Percentiles rank a stretch among this genome's conserved stretches.
These are phyloP conservation scores for Astrephomene gubernaculifera DNA, from an alignment of 139 green algal genomes.

Conservation along the genomic window DNA sequence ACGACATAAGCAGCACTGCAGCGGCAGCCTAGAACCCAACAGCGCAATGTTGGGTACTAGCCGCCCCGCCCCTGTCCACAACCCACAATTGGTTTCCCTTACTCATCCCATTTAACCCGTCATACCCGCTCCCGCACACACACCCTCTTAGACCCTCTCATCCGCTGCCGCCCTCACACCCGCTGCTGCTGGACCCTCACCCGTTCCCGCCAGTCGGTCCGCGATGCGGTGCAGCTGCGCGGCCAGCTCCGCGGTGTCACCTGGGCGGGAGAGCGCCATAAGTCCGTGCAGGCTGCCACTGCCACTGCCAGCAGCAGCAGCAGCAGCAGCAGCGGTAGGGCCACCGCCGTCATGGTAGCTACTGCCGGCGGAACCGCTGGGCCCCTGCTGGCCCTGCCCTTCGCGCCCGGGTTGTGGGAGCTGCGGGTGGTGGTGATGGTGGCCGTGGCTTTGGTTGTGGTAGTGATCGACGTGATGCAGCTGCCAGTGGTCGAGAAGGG, in stretches of 20 bases:
- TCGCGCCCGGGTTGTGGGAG: background rate
- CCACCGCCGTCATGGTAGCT: background rate
- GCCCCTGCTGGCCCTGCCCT: too few species aligned
- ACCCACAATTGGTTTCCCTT: too few species aligned
- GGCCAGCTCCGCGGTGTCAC: background rate
- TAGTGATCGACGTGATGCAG: background rate
- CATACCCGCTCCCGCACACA: too few species aligned
- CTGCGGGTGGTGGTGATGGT: background rate
- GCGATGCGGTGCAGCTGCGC: constrained; percentile 28
- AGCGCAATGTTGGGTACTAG: too few species aligned
- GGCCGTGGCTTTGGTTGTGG: background rate
- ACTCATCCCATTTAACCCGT: too few species aligned
- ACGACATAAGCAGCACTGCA: too few species aligned
- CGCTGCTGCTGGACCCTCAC: too few species aligned
- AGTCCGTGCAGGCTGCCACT: background rate
- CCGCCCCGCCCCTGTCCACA: too few species aligned
- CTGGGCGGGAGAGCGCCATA: background rate
- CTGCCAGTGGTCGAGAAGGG: background rate
- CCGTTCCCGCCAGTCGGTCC: background rate
- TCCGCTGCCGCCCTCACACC: too few species aligned
- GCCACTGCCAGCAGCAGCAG: background rate
- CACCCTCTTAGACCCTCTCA: too few species aligned
- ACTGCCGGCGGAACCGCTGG: background rate
- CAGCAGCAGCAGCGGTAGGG: background rate
- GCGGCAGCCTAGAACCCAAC: too few species aligned